Base-by-base conservation (phyloP, 352 stramenopile species). In the Phytophthora sansomeana region DNA sequence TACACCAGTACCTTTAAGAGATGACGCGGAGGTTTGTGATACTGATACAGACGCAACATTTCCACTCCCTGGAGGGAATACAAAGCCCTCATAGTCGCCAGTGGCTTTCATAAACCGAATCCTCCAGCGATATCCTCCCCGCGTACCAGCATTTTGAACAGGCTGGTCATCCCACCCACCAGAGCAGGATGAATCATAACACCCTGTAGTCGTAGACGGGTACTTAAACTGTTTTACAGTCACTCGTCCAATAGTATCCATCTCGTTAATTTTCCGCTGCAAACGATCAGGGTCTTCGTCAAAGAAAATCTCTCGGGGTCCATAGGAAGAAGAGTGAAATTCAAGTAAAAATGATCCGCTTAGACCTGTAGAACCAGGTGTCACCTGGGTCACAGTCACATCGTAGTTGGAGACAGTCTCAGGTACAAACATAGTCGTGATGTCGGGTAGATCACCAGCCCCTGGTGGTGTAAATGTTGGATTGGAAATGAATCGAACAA, bases 401-500 rank as follows among this genome's bases (percentile, higher is more conserved):
- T 73, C 52, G 11, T 35, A 62, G 51, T 62, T 47, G 58, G 32
- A 52, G 29, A 6, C 17, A 11, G 58, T 71, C 11, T 69, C 66
- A 0, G 76, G 55, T 3, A 35, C 43, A 62, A 87, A 90, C 6
- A 65, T 72, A 16, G 74, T 71, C 16, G 63, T 68, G 43, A 98
- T 86, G 32, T 77, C 50, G 3, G 80, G 61, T 35, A 99, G 67
- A 73, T 99, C 87, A 10, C 95, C 96, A 24, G 96, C 87, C 5
- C 97, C 96, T 10, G 94, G 89, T 13, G 96, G 96, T 24, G 83
- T 97, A 42, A 89, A 85, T 6, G 67, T 75, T 14, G 87, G 82
- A 63, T 99, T 99, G 19, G 94, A 84, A 14, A 97, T 97, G 64
- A 99, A 99, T 2, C 78, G 96, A 8, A 99, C 77, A 16, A 77